Conservation (phyloP, 148 eudicot species). For the Chenopodium berlandieri region DNA sequence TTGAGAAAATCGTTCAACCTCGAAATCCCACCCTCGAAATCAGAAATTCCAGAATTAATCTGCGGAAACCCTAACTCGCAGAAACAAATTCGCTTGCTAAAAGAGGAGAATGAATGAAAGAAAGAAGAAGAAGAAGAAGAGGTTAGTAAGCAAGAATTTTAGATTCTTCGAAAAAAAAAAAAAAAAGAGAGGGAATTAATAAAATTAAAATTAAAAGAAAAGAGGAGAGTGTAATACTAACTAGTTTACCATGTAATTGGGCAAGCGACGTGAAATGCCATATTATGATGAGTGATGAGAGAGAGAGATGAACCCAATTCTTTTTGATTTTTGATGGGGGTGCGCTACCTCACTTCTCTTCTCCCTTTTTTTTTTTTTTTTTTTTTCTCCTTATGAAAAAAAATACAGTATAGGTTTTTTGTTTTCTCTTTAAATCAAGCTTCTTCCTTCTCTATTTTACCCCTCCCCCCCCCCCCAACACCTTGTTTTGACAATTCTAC, state of each 20-base stretch:
- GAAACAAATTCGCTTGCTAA: conserved; percentile 80
- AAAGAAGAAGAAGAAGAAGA: not conserved
- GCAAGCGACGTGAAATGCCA: conserved; percentile 97
- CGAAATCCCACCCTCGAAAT: conserved; percentile 41
- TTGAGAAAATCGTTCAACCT: conserved; percentile 41
- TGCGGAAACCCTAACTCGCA: conserved; percentile 74
- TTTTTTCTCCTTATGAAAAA: no score
- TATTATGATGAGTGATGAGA: conserved; percentile 7
- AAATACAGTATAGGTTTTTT: no score
- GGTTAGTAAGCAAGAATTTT: not conserved
- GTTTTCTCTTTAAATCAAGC: no score
- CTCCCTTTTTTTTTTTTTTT: not conserved
- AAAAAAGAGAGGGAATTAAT: no score
- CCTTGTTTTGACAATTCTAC: not conserved
- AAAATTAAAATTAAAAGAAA: not conserved
- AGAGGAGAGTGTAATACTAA: not conserved
- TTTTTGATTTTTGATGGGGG: no score
- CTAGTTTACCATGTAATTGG: conserved; percentile 80
- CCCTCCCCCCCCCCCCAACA: not conserved
- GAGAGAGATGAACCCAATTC: no score
- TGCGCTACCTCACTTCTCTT: no score
- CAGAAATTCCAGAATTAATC: conserved; percentile 22
- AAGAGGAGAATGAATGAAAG: conserved; percentile 6
- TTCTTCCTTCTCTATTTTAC: no score
- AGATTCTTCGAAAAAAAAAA: no score